phyloP scores from a whole-genome alignment of 495 filamentous ascomycete genomes.

The Penicillium goetzii region DNA sequence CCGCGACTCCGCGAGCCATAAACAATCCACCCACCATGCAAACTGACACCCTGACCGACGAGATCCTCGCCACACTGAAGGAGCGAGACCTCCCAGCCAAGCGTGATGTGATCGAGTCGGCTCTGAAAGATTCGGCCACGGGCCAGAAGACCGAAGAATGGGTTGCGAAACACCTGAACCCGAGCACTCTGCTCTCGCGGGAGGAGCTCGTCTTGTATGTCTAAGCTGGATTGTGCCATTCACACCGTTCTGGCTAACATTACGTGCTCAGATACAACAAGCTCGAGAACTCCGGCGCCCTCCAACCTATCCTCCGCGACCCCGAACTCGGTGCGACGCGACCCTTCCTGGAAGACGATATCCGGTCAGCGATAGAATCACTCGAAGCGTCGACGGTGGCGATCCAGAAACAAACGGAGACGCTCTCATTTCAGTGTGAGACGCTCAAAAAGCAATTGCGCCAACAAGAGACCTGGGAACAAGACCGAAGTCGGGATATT shows the following conservation, averaged over 20 bases:
- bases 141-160: conserved; percentile 35
- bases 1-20: conserved; percentile 11
- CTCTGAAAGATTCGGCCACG: conserved; percentile 28
- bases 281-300: conserved; percentile 36
- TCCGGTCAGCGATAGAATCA: conserved; percentile 41
- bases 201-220: conserved; percentile 47
- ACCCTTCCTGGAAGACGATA: conserved; percentile 46
- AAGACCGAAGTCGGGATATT: conserved; percentile 32
- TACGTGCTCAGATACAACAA: conserved; percentile 34
- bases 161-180: conserved; percentile 38
- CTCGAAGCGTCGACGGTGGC: conserved; percentile 43
- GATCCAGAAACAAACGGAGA: conserved; percentile 41
- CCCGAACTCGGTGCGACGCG: conserved; percentile 35
- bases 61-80: conserved; percentile 25
- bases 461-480: conserved; percentile 28
- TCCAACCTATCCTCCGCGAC: conserved; percentile 35
- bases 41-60: conserved; percentile 11
- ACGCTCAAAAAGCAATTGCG: conserved; percentile 33
- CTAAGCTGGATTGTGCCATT: background rate
- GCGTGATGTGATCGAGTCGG: conserved; percentile 34
- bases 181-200: conserved; percentile 44
- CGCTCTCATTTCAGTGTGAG: conserved; percentile 37
- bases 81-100: conserved; percentile 36
- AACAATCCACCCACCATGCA: conserved; percentile 23
- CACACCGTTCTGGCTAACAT: conserved; percentile 7